These are phyloP conservation scores for Ascochyta clinopodiicola DNA, from an alignment of 2,329 filamentous ascomycete species.

Conservation along the genomic window DNA sequence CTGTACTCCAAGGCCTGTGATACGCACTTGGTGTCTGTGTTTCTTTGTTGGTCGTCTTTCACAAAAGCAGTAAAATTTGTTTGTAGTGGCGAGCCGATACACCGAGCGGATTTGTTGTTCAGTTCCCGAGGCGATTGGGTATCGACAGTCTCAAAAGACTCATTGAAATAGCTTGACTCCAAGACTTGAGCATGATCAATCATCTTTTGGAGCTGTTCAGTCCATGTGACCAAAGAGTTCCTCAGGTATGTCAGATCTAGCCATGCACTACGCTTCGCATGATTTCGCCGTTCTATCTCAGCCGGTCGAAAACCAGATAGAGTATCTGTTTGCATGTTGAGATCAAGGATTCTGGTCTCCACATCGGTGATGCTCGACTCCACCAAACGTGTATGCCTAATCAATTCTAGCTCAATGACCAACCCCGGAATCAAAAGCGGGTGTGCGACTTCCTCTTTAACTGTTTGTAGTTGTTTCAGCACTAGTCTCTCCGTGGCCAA, in stretches of 20 bases:
- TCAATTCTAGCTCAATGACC: conserved; percentile 22
- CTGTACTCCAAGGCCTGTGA: too few relatives aligned
- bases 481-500: conserved; percentile 14
- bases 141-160: too few relatives aligned
- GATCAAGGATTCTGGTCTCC: conserved; percentile 22
- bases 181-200: conserved; percentile 1
- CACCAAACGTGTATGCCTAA: conserved; percentile 18
- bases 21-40: too few relatives aligned
- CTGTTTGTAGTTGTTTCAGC: conserved; percentile 6
- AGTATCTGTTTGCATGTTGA: conserved; percentile 8
- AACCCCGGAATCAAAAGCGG: conserved; percentile 25
- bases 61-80: not conserved
- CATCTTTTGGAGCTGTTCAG: conserved; percentile 24
- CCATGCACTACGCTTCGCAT: conserved; percentile 22
- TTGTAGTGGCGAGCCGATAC: not conserved
- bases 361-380: conserved; percentile 20
- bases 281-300: conserved; percentile 13
- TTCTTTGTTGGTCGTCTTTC: too few relatives aligned
- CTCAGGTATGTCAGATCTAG: conserved; percentile 27
- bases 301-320: not conserved
- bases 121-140: too few relatives aligned
- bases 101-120: not conserved
- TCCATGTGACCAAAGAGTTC: conserved; percentile 26
- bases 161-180: too few relatives aligned
- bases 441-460: conserved; percentile 19